phyloP scores from a whole-genome alignment of 1,284 basidiomycete species.

The Nidula niveotomentosa region DNA sequence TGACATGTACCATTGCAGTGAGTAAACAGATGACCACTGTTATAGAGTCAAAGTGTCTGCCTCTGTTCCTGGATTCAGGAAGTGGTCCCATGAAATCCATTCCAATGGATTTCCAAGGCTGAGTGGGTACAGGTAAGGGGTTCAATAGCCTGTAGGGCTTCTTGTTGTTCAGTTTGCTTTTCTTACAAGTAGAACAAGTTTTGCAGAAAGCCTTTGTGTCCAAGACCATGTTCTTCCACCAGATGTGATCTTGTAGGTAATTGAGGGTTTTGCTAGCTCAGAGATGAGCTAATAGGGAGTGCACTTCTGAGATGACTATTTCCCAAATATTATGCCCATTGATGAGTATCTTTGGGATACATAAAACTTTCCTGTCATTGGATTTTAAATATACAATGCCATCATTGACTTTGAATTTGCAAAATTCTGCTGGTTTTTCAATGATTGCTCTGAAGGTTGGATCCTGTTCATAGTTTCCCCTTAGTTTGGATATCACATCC shows the following conservation, averaged over 20 bases:
- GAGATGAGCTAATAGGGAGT: constrained; percentile 30
- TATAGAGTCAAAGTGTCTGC: not conserved
- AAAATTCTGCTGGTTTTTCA: constrained; percentile 12
- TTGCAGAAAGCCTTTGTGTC: constrained; percentile 23
- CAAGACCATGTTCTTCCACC: constrained; percentile 30
- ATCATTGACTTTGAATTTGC: constrained; percentile 20
- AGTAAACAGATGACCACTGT: not conserved
- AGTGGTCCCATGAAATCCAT: constrained; percentile 45
- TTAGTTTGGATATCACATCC: no score
- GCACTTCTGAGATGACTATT: constrained; percentile 28
- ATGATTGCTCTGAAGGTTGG: constrained; percentile 21
- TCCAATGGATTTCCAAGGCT: constrained; percentile 35
- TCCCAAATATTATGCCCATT: constrained; percentile 19
- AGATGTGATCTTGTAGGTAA: constrained; percentile 27
- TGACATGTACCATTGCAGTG: constrained; percentile 30
- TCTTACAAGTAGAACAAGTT: constrained; percentile 25
- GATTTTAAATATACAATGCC: constrained; percentile 19
- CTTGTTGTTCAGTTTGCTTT: constrained; percentile 28
- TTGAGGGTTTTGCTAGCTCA: constrained; percentile 27
- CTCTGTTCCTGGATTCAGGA: constrained; percentile 21
- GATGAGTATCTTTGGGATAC: constrained; percentile 29
- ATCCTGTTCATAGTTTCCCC: no score
- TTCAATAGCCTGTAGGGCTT: constrained; percentile 30
- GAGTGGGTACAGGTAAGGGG: constrained; percentile 23
- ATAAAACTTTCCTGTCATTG: constrained; percentile 17